A percentile compares a stretch with the other conserved stretches of the same genome.
These are phyloP conservation scores for Ophiostoma perfectum DNA, from an alignment of 2,329 filamentous ascomycete species.

Conservation along the genomic window DNA sequence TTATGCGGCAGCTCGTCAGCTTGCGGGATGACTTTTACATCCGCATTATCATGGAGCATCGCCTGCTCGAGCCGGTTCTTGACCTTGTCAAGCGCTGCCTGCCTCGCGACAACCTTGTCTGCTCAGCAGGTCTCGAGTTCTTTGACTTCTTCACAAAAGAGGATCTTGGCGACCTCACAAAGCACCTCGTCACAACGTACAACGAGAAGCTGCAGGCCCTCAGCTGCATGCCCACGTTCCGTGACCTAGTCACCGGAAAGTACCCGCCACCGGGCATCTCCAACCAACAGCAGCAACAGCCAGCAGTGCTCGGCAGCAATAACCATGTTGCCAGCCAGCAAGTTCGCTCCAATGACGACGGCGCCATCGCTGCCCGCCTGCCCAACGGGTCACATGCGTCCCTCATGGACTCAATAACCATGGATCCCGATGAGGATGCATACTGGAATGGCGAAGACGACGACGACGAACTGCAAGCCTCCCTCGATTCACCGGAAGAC, in stretches of 20 bases:
- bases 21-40: constrained; percentile 90
- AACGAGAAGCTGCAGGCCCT: constrained; percentile 70
- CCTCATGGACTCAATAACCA: constrained; percentile 32
- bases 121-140: constrained; percentile 88
- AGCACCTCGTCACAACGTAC: constrained; percentile 78
- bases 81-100: constrained; percentile 79
- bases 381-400: constrained; percentile 18
- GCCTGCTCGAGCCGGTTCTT: constrained; percentile 76
- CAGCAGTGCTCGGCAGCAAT: constrained; percentile 43
- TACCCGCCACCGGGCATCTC: constrained; percentile 16
- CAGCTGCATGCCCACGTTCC: constrained; percentile 81
- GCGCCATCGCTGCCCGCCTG: neutral
- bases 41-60: constrained; percentile 73
- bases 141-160: constrained; percentile 87
- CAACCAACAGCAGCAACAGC: constrained; percentile 51
- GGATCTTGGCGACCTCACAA: constrained; percentile 72
- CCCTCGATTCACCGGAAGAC: constrained; percentile 30
- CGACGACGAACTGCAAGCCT: constrained; percentile 43
- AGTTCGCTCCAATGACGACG: neutral
- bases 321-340: constrained; percentile 10
- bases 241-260: constrained; percentile 52
- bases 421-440: constrained; percentile 81
- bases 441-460: constrained; percentile 89
- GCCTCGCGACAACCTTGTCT: constrained; percentile 86
- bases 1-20: constrained; percentile 80